Conservation (phyloP, 2,329 filamentous ascomycete genomes). For the Fusarium sarcochroum region DNA sequence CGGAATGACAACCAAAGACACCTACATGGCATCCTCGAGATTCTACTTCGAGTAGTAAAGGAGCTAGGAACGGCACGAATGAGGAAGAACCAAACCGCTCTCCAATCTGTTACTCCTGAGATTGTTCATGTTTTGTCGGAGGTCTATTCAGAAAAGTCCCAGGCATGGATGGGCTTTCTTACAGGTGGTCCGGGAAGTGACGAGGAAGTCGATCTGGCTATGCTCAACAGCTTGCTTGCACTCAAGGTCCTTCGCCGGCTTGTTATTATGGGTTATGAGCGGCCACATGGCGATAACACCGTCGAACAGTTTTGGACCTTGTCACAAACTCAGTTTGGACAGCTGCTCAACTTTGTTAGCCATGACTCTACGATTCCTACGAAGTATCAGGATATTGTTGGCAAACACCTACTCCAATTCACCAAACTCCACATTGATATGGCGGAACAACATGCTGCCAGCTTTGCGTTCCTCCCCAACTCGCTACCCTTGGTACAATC, state of each 20-base stretch:
- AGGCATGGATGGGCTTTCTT: conserved; percentile 76
- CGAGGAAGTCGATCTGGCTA: conserved; percentile 70
- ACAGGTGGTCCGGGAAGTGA: conserved; percentile 70
- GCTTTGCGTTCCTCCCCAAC: conserved; percentile 86
- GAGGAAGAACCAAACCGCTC: conserved; percentile 78
- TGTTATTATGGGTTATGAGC: conserved; percentile 84
- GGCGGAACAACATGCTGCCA: conserved; percentile 82
- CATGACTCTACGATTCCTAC: conserved; percentile 68
- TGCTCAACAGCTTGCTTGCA: conserved; percentile 82
- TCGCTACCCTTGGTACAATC: conserved; percentile 82
- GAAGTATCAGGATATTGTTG: conserved; percentile 73
- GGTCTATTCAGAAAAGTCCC: conserved; percentile 82
- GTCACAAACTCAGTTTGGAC: conserved; percentile 82
- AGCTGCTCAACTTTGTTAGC: conserved; percentile 76
- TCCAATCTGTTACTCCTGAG: conserved; percentile 86
- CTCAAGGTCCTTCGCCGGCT: conserved; percentile 87
- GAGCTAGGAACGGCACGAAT: conserved; percentile 87
- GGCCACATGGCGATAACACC: conserved; percentile 82
- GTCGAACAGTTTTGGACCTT: conserved; percentile 86
- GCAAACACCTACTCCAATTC: conserved; percentile 90
- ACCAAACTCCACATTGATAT: conserved; percentile 93
- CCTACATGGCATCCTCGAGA: conserved; percentile 79
- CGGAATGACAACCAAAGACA: conserved; percentile 71
- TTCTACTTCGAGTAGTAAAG: conserved; percentile 89
- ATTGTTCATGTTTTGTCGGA: conserved; percentile 83